Evolutionary conservation across 2,329 filamentous ascomycete species (phyloP).

Genomic region (Fonsecaea erecta): DNA sequence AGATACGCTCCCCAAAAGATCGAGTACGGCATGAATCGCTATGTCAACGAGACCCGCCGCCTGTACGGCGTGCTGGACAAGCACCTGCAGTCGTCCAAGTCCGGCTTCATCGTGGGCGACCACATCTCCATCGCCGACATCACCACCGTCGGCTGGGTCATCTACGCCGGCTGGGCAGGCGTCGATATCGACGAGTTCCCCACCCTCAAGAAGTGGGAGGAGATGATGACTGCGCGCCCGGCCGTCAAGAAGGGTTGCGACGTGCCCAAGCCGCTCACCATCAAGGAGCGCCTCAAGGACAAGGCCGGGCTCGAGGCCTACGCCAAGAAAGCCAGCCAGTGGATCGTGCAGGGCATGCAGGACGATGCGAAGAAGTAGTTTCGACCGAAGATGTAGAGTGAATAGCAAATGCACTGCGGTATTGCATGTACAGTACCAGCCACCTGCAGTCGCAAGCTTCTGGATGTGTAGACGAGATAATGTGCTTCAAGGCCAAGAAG

Average conservation of each 20-base stretch:
- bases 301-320: slow-evolving; percentile 56
- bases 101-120: slow-evolving; percentile 58
- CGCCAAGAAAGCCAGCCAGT: slow-evolving; percentile 39
- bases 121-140: slow-evolving; percentile 69
- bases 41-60: slow-evolving; percentile 80
- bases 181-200: slow-evolving; percentile 77
- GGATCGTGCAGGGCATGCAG: slow-evolving; percentile 37
- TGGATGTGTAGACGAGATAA: too few species aligned
- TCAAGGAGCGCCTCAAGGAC: slow-evolving; percentile 61
- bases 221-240: slow-evolving; percentile 69
- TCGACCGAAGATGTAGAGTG: too few species aligned
- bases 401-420: too few species aligned
- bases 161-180: slow-evolving; percentile 62
- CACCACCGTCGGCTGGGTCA: slow-evolving; percentile 78
- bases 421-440: too few species aligned
- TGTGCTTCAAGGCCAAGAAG: too few species aligned
- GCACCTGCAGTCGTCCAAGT: slow-evolving; percentile 62
- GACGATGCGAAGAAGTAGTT: slow-evolving; percentile 35
- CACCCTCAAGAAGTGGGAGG: slow-evolving; percentile 75
- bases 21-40: slow-evolving; percentile 79
- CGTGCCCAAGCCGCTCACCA: slow-evolving; percentile 67
- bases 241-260: slow-evolving; percentile 76
- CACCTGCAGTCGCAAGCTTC: background rate
- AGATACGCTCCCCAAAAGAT: slow-evolving; percentile 82
- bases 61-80: slow-evolving; percentile 78